Evolutionary conservation across 441 rosid species (phyloP).

Genomic region (Corymbia calophylla): DNA sequence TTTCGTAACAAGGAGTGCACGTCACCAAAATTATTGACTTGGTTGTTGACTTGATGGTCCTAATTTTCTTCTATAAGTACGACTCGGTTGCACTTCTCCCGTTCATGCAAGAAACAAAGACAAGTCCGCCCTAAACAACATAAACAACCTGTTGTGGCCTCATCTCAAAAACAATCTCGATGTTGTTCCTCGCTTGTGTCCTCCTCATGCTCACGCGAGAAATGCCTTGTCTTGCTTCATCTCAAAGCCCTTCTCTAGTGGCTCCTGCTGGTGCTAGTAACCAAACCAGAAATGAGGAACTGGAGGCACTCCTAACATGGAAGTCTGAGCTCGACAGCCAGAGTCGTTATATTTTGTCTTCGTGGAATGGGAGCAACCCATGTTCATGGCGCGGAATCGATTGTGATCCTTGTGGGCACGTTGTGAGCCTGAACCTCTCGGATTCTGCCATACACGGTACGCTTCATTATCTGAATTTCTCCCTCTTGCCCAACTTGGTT

Average conservation of each 20-base stretch:
- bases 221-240: neutral
- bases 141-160: neutral
- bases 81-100: neutral
- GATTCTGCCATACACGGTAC: neutral
- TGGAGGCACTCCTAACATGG: neutral
- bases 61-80: neutral
- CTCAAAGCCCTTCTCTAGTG: neutral
- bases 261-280: neutral
- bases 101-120: neutral
- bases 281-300: neutral
- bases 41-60: neutral
- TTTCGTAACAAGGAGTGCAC: neutral
- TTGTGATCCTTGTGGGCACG: neutral
- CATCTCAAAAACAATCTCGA: neutral
- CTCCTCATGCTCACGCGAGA: neutral
- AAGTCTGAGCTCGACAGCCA: neutral
- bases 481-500: neutral
- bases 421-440: neutral
- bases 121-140: neutral
- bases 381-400: neutral
- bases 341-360: neutral
- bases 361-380: neutral
- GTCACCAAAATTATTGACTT: neutral
- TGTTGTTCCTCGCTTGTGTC: neutral
- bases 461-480: neutral